Base-by-base conservation (phyloP, 768 basidiomycete species). In the Sarcodon sp. region DNA sequence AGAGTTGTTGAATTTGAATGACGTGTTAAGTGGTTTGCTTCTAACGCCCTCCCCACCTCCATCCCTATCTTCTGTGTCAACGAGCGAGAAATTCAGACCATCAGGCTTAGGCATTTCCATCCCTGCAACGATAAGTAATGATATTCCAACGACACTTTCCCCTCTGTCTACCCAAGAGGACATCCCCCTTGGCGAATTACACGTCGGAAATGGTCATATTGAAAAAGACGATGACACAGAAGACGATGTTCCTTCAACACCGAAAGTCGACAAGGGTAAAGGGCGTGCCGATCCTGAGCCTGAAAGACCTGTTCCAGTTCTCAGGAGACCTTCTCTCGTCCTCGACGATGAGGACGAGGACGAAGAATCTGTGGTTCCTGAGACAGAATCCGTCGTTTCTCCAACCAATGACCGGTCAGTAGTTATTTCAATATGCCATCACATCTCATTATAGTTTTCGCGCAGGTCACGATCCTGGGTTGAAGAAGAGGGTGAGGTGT, bases 401-500 rank as follows among this genome's bases (percentile, higher is more conserved):
- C 68, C 70, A 7, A 67, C 66, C 0, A 57, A 55, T 1, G 69
- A 81, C 53, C 64, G 77, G 82, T 83, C 46, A 54, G 74, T 64
- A 41, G 27, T 49, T 18, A 16, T 33, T 33, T 45, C 21, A 12
- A 13, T 18, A 12, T 13, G 21, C 21, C 21, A 27, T 27, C 21
- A 27, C 21, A 27, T 27, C 21, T 4, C 21, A 27, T 4, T 7
- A 27, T 13, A 7, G 5, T 12, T 9, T n/a, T n/a, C 48, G 47
- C 1, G 44, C 45, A 84, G 87, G 44, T 86, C 84, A 21, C 71
- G 79, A 53, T 79, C 72, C 46, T 88, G 87, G 83, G 84, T 93
- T 0, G 87, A 80, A 48, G 96, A 98, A 61, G 96, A 99, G 61
- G 91, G 91, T 0, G 94, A 98, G 64, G 85, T 98, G 36, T 97